These are phyloP conservation scores for Penicillium salamii DNA, from an alignment of 495 filamentous ascomycete genomes.

Conservation along the genomic window DNA sequence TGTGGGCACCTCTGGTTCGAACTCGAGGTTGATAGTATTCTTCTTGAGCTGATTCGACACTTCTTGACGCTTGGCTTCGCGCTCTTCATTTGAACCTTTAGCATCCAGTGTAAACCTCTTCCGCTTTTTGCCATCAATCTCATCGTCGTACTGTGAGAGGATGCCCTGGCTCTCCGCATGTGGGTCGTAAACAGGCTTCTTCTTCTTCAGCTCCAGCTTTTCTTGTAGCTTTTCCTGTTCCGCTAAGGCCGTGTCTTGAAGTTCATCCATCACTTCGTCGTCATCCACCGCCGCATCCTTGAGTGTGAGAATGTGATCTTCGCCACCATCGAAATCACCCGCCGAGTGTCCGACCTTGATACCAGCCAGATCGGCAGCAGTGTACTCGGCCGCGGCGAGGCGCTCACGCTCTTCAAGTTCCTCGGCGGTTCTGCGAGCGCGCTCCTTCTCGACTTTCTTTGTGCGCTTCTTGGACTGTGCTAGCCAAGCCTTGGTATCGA, in stretches of 20 bases:
- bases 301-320: slow-evolving; percentile 83
- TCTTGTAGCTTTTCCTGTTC: slow-evolving; percentile 77
- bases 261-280: slow-evolving; percentile 87
- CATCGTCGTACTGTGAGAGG: slow-evolving; percentile 89
- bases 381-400: slow-evolving; percentile 56
- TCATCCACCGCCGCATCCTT: slow-evolving; percentile 86
- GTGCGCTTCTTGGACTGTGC: slow-evolving; percentile 83
- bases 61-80: slow-evolving; percentile 56
- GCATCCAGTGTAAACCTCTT: slow-evolving; percentile 86
- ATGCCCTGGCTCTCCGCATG: slow-evolving; percentile 64
- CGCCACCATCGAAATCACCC: slow-evolving; percentile 67
- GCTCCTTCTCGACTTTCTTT: slow-evolving; percentile 80
- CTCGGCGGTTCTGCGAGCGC: slow-evolving; percentile 66
- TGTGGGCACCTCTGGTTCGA: slow-evolving; percentile 57
- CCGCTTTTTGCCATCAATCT: slow-evolving; percentile 86
- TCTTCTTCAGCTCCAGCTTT: slow-evolving; percentile 83
- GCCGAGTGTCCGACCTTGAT: slow-evolving; percentile 88
- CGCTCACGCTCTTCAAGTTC: slow-evolving; percentile 68
- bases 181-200: slow-evolving; percentile 85
- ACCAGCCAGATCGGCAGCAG: slow-evolving; percentile 78
- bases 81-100: slow-evolving; percentile 59
- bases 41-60: slow-evolving; percentile 59
- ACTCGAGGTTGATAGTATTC: slow-evolving; percentile 73
- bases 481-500: slow-evolving; percentile 84
- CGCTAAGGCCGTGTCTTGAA: slow-evolving; percentile 76